phyloP scores from a whole-genome alignment of 306 rosid species.

The Citrullus colocynthis region DNA sequence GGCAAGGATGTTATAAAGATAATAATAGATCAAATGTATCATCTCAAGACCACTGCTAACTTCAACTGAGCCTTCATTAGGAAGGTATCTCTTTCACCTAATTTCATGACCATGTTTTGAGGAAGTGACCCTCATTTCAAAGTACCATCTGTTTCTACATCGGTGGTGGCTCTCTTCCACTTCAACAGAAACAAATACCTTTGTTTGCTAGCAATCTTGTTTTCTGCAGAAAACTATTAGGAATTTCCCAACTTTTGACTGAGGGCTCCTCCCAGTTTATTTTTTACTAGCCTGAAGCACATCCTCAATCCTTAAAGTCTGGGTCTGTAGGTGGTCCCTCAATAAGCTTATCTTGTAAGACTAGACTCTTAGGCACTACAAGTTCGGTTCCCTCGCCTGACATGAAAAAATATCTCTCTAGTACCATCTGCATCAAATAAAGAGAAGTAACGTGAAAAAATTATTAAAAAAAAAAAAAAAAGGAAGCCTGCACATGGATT shows the following conservation, averaged over 20 bases:
- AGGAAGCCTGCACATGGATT: background rate
- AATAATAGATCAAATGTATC: background rate
- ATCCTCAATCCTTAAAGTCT: slow-evolving; percentile 31
- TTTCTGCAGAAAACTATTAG: background rate
- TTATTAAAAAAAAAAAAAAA: background rate
- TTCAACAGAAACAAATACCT: background rate
- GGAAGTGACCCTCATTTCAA: background rate
- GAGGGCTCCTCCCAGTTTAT: background rate
- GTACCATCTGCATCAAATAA: slow-evolving; percentile 42
- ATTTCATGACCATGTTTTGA: background rate
- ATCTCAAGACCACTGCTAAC: background rate
- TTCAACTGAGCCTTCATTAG: background rate
- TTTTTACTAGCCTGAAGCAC: background rate
- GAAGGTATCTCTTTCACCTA: background rate
- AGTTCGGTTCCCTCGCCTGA: slow-evolving; percentile 64
- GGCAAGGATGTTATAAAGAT: background rate
- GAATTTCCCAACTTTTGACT: background rate
- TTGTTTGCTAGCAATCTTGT: background rate
- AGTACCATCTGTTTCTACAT: background rate
- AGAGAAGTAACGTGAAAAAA: background rate
- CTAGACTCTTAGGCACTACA: slow-evolving; percentile 52
- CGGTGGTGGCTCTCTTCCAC: background rate
- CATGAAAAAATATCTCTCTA: slow-evolving; percentile 66
- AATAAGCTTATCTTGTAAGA: slow-evolving; percentile 41
- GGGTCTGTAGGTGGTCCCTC: slow-evolving; percentile 51